Conservation (phyloP, 129 eudicot species). For the Chrysanthemum seticuspe region DNA sequence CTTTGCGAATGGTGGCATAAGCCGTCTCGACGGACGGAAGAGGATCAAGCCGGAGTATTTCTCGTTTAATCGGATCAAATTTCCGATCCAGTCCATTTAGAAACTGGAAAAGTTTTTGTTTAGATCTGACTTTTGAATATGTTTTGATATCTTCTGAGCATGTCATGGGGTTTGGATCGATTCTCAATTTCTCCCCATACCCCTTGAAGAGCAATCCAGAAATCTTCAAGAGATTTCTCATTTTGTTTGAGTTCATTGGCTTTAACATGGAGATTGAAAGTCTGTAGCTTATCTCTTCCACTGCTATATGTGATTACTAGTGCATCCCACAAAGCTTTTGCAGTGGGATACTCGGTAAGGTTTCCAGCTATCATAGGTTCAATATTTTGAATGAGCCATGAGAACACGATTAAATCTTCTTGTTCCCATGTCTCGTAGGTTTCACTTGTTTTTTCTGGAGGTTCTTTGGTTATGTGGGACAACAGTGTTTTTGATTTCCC, state of each 20-base stretch:
- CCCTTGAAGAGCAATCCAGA: background rate
- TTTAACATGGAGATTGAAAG: background rate
- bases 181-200: background rate
- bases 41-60: background rate
- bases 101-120: background rate
- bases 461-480: background rate
- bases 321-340: background rate
- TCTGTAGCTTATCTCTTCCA: background rate
- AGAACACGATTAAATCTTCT: background rate
- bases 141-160: background rate
- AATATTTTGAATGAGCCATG: background rate
- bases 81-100: background rate
- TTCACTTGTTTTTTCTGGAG: background rate
- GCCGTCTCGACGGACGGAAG: background rate
- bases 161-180: constrained; percentile 2
- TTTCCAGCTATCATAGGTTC: background rate
- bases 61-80: background rate
- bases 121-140: background rate
- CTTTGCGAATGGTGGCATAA: background rate
- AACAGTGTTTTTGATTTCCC: background rate
- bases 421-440: background rate
- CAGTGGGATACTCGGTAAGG: background rate
- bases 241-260: background rate
- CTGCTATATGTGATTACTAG: background rate
- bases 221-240: background rate